Base-by-base conservation (phyloP, 805 yeast species). In the Candida alai region DNA sequence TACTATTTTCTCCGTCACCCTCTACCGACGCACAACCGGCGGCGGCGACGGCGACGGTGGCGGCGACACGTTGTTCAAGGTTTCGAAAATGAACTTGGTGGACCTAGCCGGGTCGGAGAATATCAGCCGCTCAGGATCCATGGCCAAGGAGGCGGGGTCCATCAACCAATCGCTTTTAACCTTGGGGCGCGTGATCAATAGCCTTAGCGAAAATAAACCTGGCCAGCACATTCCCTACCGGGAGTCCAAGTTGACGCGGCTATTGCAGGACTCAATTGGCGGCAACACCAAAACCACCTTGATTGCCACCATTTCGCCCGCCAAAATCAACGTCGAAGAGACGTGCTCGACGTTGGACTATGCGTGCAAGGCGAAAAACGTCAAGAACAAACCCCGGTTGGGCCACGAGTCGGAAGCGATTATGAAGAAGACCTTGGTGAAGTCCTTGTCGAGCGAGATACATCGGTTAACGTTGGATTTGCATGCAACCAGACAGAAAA, bases 21-120 rank as follows among this genome's bases (percentile, higher is more conserved):
- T 84, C 20, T 74, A 72, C 49, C 74, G 68, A 46, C n/a, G n/a
- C n/a, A n/a, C n/a, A n/a, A n/a, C n/a, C n/a, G 70, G 68, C 67
- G 4, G 16, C 12, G 19, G 8, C 11, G 16, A 26, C 13, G 17
- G 16, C 13, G 36, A 31, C 23, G 24, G 35, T 7, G 19, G 32
- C 5, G 37, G 34, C 19, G 42, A 43, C 28, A 12, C 44, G 34
- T 26, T 55, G 36, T 37, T 33, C 43, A 50, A 64, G 2, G 69
- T 73, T 2, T 80, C 87, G 5, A 86, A 85, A 49, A 70, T 86
- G 53, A 86, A 88, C 51, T 62, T 88, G 15, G 97, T 90, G 5
- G 97, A 90, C 62, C 68, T 90, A 43, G 98, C 97, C 0, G 97
- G 98, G 1, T 84, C 95, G 4, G 98, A 90, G 55, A 89, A 89